Evolutionary conservation across 352 stramenopile species (phyloP), one percentile per base, ranked within the genome.

Genomic region (Peronospora destructor): DNA sequence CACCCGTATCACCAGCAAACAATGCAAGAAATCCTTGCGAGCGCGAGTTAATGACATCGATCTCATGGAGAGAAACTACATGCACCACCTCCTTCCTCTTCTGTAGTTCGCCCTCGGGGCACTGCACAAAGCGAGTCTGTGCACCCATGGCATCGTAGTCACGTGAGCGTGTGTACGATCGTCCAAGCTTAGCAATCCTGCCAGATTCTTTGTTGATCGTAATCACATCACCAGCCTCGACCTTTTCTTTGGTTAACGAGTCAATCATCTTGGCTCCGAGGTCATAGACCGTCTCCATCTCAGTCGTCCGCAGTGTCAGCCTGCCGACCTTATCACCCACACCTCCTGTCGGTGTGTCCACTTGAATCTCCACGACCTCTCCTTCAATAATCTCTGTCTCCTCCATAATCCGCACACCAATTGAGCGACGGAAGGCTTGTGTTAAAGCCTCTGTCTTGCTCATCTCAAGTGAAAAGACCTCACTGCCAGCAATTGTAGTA

Each of bases 241-340:
- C 79, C 70, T 98, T 98, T 69, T 99, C 95, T 61, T 98, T 98
- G n/a, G 93, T 95, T 25, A 99, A 63, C 47, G 91, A 90, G 63
- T 99, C 96, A 76, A 99, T 99, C 97, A 99, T 99, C 85, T 99
- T 99, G 23, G 86, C 84, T 39, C 97, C 97, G 7, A 99, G 84
- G 70, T 99, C 97, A 68, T 99, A 99, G 14, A 99, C 95, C 0
- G 96, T 99, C 83, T 99, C 96, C 96, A 99, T 99, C 69, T 99
- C 97, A 1, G 97, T 99, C 43, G 96, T 99, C 41, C 96, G 98
- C 19, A 99, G 70, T 29, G 96, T 99, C 32, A 99, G 71, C 16
- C 95, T 76, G 34, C 96, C 96, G 9, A 87, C 68, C 42, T 91
- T 87, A 44, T 93, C 83, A 35, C 81, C 83, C 3, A 76, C 68